Conservation (phyloP, 73 alveolate species). For the Symbiodinium pilosum region DNA sequence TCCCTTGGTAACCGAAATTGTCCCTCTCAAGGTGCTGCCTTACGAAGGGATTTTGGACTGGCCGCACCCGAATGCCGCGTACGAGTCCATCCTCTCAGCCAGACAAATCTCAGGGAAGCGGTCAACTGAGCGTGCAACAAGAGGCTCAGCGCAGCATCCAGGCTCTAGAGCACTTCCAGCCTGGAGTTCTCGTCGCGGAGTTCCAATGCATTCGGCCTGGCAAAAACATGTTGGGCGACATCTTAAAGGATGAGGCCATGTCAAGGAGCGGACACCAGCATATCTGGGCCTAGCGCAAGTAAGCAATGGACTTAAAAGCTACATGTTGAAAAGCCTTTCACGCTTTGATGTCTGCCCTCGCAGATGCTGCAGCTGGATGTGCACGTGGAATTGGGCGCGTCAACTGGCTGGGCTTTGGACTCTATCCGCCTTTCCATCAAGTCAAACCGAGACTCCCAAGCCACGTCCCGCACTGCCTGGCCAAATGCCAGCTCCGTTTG, state of each 20-base stretch:
- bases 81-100: slow-evolving; percentile 65
- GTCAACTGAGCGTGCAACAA: neutral
- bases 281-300: neutral
- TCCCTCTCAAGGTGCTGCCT: slow-evolving; percentile 8
- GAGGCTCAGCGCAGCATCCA: no score
- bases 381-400: neutral
- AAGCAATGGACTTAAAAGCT: no score
- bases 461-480: slow-evolving; percentile 75
- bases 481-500: no score
- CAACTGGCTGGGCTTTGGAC: neutral
- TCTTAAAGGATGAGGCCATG: neutral
- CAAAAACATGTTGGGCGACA: neutral
- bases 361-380: neutral
- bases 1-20: no score
- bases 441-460: slow-evolving; percentile 88
- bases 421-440: slow-evolving; percentile 73
- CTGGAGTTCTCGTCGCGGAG: slow-evolving; percentile 74
- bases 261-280: neutral
- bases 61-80: slow-evolving; percentile 85
- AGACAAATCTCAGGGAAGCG: neutral
- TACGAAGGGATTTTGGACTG: slow-evolving; percentile 83
- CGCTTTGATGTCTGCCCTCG: neutral
- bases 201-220: slow-evolving; percentile 68
- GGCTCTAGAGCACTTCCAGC: no score
- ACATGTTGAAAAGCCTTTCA: no score